Conservation (phyloP, 2,329 filamentous ascomycete species). For the Metarhizium anisopliae region DNA sequence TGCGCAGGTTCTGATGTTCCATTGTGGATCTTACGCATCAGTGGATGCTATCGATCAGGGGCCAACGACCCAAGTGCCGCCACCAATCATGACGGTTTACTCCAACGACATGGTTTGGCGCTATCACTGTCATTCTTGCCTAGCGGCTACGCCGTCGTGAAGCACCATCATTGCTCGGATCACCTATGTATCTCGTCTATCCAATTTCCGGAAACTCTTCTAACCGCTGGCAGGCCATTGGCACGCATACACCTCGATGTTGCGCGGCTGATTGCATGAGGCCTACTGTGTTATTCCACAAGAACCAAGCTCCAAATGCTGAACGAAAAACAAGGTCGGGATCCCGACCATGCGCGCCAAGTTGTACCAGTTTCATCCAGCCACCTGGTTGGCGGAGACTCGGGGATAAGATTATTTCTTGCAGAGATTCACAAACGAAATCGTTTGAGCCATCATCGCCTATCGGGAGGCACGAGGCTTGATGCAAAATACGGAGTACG, state of each 20-base stretch:
- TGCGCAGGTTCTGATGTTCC: not conserved
- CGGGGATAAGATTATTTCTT: not conserved
- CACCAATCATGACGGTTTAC: not conserved
- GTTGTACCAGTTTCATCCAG: not conserved
- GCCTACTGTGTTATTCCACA: no score
- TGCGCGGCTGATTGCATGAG: not conserved
- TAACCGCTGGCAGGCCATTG: not conserved
- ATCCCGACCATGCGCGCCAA: not conserved
- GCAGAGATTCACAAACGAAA: not conserved
- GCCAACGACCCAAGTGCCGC: not conserved
- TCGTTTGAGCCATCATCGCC: not conserved
- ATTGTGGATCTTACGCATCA: not conserved
- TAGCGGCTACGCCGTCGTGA: not conserved
- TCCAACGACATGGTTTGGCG: not conserved
- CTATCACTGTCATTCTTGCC: not conserved
- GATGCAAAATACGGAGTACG: not conserved
- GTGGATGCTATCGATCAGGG: not conserved
- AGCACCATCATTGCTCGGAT: not conserved
- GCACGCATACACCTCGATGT: not conserved
- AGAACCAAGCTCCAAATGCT: not conserved
- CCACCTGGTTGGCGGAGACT: not conserved
- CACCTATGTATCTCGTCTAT: not conserved
- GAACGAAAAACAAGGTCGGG: not conserved
- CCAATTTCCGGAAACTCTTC: not conserved
- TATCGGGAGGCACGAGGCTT: not conserved